A percentile compares a stretch with the other conserved stretches of the same genome.
These are phyloP conservation scores for Annulohypoxylon maeteangense DNA, from an alignment of 495 filamentous ascomycete genomes.

Conservation along the genomic window DNA sequence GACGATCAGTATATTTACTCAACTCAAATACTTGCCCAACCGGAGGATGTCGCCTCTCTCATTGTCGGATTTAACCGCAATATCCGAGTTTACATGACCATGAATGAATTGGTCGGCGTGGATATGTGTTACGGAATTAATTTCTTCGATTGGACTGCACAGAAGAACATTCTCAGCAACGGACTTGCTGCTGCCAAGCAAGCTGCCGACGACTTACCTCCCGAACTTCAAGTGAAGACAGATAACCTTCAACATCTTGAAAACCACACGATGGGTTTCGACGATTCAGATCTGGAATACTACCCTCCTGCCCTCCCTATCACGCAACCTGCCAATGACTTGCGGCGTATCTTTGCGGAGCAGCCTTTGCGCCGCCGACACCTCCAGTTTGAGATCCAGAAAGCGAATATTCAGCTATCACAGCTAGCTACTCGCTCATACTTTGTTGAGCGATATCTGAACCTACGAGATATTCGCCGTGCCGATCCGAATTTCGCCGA, in stretches of 20 bases:
- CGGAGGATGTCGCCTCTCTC: constrained; percentile 67
- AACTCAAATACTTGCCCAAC: constrained; percentile 70
- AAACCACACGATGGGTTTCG: constrained; percentile 42
- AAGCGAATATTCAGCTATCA: constrained; percentile 81
- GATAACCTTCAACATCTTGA: constrained; percentile 38
- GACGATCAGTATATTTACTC: constrained; percentile 81
- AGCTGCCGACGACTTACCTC: constrained; percentile 67
- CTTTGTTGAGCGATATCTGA: constrained; percentile 84
- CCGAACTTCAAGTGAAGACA: constrained; percentile 65
- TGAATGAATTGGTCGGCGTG: constrained; percentile 72
- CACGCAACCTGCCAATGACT: constrained; percentile 49
- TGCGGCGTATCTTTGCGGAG: constrained; percentile 50
- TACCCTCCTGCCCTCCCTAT: constrained; percentile 49
- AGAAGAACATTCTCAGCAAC: constrained; percentile 70
- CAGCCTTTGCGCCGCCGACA: constrained; percentile 57
- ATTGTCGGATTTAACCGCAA: constrained; percentile 82
- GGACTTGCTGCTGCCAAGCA: constrained; percentile 69
- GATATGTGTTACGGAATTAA: constrained; percentile 80
- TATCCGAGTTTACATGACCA: constrained; percentile 75
- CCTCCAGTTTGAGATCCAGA: constrained; percentile 85
- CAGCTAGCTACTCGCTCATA: constrained; percentile 80
- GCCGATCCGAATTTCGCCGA: constrained; percentile 46
- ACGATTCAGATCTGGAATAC: constrained; percentile 50
- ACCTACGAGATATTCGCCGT: constrained; percentile 66
- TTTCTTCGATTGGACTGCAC: constrained; percentile 75